Evolutionary conservation across 306 rosid genomes (phyloP), one percentile per base, ranked within the genome.

Genomic region (Mucuna pruriens): DNA sequence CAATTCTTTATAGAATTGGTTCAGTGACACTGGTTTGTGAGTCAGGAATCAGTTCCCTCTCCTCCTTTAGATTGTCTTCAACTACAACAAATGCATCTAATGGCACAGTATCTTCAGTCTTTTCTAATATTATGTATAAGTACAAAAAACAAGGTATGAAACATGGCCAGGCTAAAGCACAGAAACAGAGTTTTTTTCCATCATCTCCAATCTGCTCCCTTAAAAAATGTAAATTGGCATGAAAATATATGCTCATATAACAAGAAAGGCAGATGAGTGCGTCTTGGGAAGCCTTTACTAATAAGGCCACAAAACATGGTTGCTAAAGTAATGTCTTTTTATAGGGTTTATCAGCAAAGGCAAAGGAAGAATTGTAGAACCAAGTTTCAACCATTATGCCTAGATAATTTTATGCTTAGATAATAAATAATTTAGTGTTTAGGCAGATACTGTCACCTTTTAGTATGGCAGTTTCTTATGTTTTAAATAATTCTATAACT

Each of bases 11-110:
- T 29, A 29, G 31, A 29, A 29, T 29, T 29, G 31, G 31, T 29
- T 29, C 31, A 1, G 31, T 29, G 31, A 29, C 31, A 29, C 31
- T 29, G 31, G 31, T 29, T n/a, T n/a, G 63, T 39, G 88, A 78
- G 9, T 80, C 83, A 63, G 79, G 70, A 79, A 84, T 20, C 45
- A 38, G 12, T 68, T 86, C 86, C 48, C 79, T 77, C 73, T 78
- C 86, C 51, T 61, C 87, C 67, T 85, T 60, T 39, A 16, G 19
- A 38, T 77, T 38, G 1, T 81, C 75, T 9, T 46, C 64, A 64
- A 67, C 71, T 9, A 51, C 66, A 70, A 72, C 29, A 22, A 71
- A 63, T 75, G 61, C 42, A 45, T 81, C 87, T 6, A 15, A 60
- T 19, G 62, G 33, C 29, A 83, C 82, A 33, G 89, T 68, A 78